Conservation (phyloP, 2,329 filamentous ascomycete species). For the Epichloe typhina region DNA sequence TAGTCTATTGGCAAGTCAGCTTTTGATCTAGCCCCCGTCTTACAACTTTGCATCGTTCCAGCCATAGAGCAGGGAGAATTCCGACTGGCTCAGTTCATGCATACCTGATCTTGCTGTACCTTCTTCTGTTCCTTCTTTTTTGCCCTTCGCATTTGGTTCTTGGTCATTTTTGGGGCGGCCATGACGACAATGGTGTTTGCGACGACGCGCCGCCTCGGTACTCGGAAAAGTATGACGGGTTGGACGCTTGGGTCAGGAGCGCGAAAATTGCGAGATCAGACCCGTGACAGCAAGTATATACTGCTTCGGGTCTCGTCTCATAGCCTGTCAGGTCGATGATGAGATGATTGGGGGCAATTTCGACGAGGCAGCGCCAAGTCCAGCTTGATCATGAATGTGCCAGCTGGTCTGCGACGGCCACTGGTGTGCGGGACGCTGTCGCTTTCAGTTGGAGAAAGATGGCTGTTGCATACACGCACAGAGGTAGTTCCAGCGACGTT, state of each 20-base stretch:
- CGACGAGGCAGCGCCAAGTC: neutral
- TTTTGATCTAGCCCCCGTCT: neutral
- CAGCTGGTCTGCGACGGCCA: neutral
- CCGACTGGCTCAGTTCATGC: neutral
- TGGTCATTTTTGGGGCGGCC: constrained; percentile 64
- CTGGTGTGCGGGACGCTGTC: neutral
- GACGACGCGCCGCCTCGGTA: constrained; percentile 15
- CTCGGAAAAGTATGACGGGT: constrained; percentile 16
- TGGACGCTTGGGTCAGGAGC: constrained; percentile 21
- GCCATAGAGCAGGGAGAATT: neutral
- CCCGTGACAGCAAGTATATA: constrained; percentile 20
- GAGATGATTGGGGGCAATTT: neutral
- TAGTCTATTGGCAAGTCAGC: constrained; percentile 1
- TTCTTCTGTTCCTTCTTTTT: constrained; percentile 94
- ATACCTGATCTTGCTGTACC: constrained; percentile 42
- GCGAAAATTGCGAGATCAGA: constrained; percentile 22
- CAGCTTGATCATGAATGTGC: neutral
- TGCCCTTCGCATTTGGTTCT: constrained; percentile 85
- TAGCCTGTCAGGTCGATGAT: constrained; percentile 7
- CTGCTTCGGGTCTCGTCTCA: constrained; percentile 26
- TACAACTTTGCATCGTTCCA: too few relatives aligned
- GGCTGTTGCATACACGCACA: neutral
- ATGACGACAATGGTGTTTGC: constrained; percentile 28
- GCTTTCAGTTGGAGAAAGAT: neutral
- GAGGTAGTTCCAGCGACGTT: neutral